Evolutionary conservation across 257 asterid genomes (phyloP).

Genomic region (Lantana camara): DNA sequence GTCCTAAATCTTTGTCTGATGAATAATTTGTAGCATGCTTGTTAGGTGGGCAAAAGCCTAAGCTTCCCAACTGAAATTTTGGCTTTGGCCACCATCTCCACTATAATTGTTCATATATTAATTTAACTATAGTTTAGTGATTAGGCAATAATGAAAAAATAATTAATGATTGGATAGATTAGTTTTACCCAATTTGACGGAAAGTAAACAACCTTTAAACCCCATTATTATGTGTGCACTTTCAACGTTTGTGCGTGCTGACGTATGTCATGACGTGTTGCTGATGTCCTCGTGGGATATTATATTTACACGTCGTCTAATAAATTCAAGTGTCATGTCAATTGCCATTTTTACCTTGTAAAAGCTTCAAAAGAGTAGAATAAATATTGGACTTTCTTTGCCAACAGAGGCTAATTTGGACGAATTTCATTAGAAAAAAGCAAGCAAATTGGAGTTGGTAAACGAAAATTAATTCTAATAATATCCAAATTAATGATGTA

Average conservation of each 20-base stretch:
- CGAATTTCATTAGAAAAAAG: background rate
- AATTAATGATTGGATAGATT: background rate
- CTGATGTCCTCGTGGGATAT: background rate
- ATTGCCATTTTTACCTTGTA: too few species aligned
- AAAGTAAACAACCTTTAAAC: too few species aligned
- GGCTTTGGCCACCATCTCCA: background rate
- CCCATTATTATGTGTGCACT: conserved; percentile 7
- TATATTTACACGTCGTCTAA: background rate
- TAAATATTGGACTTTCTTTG: background rate
- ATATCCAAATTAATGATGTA: too few species aligned
- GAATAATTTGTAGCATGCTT: background rate
- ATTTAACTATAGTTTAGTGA: background rate
- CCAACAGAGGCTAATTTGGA: background rate
- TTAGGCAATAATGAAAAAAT: background rate
- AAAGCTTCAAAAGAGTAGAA: too few species aligned
- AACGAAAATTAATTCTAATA: background rate
- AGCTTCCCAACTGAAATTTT: too few species aligned
- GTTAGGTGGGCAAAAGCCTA: background rate
- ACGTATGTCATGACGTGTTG: background rate
- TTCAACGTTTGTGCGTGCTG: conserved; percentile 9
- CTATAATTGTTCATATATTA: background rate
- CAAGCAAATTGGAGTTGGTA: conserved; percentile 16
- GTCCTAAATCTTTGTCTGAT: background rate
- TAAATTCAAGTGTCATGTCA: background rate
- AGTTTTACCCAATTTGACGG: background rate